Evolutionary conservation across 805 yeast species (phyloP), one percentile per base, ranked within the genome.

Genomic region (Millerozyma miso): DNA sequence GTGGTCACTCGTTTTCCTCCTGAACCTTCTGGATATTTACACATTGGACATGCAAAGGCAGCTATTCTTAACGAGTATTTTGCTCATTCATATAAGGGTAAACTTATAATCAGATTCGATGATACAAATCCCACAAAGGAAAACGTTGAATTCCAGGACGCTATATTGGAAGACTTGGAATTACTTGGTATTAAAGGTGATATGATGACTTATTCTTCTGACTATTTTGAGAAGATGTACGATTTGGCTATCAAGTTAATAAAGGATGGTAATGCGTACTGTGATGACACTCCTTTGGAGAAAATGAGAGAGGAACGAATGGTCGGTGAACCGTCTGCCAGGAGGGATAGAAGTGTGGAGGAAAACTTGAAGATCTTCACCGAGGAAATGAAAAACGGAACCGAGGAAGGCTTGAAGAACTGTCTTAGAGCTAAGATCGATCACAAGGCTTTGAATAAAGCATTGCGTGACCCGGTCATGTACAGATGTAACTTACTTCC

Each of bases 1-100:
- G 99, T 93, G 44, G 98, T 95, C 42, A 95, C 99, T 42, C 85
- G 99, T 72, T 93, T 93, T 81, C 99, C 96, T 40, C 99, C 99
- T 51, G 99, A 93, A 74, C 99, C 99, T 47, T 87, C 96, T 71
- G 99, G 99, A 71, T 93, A 90, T 69, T 78, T 93, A 69, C 99
- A 93, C 70, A 93, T 93, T 69, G 99, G 99, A 54, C 99, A 93
- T 63, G 99, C 96, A 47, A 93, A 93, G 70, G 99, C 99, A 48
- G 99, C 99, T 42, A 76, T 93, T 45, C 78, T 93, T 63, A 93
- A 93, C 73, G 93, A 93, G 69, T 91, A 90, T 73, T 91, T 93
- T 72, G 99, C 99, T 38, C 83, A 88, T 56, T 85, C 80, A 60
- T 93, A 91, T 77, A 85, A 93, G 60, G 99, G 99, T 64, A 93